Percentiles rank a stretch among this genome's conserved stretches.
These are phyloP conservation scores for Calocybe gambosa DNA, from an alignment of 1,284 basidiomycete species.

Conservation along the genomic window DNA sequence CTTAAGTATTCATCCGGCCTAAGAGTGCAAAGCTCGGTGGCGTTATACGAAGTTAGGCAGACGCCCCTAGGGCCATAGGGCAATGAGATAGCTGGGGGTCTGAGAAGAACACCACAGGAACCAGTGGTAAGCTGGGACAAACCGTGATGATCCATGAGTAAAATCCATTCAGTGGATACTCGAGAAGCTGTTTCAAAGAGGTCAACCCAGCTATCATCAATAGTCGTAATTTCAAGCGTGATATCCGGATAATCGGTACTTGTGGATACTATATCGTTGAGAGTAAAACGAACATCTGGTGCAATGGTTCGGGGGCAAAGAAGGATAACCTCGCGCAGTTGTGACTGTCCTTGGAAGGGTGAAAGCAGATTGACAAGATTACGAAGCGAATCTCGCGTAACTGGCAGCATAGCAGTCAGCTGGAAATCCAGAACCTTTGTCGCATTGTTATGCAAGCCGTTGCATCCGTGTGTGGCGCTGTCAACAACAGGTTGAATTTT, in stretches of 20 bases:
- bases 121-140: constrained; percentile 25
- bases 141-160: constrained; percentile 44
- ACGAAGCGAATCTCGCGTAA: constrained; percentile 31
- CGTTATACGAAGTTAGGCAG: constrained; percentile 18
- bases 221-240: constrained; percentile 33
- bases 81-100: constrained; percentile 27
- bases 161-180: constrained; percentile 40
- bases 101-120: constrained; percentile 31
- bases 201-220: constrained; percentile 23
- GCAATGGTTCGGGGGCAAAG: constrained; percentile 38
- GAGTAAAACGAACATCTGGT: constrained; percentile 26
- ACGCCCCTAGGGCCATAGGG: constrained; percentile 44
- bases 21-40: constrained; percentile 26
- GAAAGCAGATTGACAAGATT: constrained; percentile 28
- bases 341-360: constrained; percentile 29
- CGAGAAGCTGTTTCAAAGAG: constrained; percentile 30
- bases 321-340: constrained; percentile 41
- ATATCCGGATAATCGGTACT: constrained; percentile 33
- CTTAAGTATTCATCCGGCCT: constrained; percentile 17
- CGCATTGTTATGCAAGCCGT: constrained; percentile 3
- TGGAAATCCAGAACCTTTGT: constrained; percentile 8
- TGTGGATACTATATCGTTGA: constrained; percentile 29
- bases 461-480: background rate
- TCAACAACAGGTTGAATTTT: constrained; percentile 5
- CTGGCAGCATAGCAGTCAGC: constrained; percentile 45